Evolutionary conservation across 139 green algal species (phyloP).

Genomic region (Volvox reticuliferus): DNA sequence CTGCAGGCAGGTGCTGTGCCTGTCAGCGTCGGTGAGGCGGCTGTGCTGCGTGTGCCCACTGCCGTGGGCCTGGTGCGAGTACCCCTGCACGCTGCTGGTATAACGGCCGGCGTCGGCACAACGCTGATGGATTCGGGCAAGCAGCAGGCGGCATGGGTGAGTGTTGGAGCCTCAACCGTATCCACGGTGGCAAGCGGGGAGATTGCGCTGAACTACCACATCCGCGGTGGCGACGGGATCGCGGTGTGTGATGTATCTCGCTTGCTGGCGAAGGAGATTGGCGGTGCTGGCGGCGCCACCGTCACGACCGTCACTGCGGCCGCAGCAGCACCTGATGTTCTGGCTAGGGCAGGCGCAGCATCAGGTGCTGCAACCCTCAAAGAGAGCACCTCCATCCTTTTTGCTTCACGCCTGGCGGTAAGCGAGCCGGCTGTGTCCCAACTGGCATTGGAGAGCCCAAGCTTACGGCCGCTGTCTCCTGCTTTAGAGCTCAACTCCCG

Average conservation of each 20-base stretch:
- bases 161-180: neutral
- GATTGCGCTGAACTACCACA: constrained; percentile 37
- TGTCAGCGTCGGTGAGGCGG: neutral
- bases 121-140: constrained; percentile 54
- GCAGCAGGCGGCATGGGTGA: constrained; percentile 62
- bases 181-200: neutral
- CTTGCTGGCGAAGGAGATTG: constrained; percentile 33
- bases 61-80: constrained; percentile 32
- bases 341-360: neutral
- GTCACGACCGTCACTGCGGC: neutral
- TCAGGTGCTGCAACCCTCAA: too few species aligned
- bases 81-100: constrained; percentile 48
- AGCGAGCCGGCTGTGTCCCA: neutral
- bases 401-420: neutral
- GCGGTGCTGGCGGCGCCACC: neutral
- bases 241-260: constrained; percentile 2
- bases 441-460: neutral
- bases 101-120: constrained; percentile 79
- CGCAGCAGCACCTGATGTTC: too few species aligned
- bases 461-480: neutral
- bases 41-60: constrained; percentile 48
- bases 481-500: neutral
- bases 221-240: neutral
- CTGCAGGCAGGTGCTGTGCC: constrained; percentile 73
- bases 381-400: constrained; percentile 21